These are phyloP conservation scores for Bipolaris cookei DNA, from an alignment of 2,329 filamentous ascomycete genomes.

Conservation along the genomic window DNA sequence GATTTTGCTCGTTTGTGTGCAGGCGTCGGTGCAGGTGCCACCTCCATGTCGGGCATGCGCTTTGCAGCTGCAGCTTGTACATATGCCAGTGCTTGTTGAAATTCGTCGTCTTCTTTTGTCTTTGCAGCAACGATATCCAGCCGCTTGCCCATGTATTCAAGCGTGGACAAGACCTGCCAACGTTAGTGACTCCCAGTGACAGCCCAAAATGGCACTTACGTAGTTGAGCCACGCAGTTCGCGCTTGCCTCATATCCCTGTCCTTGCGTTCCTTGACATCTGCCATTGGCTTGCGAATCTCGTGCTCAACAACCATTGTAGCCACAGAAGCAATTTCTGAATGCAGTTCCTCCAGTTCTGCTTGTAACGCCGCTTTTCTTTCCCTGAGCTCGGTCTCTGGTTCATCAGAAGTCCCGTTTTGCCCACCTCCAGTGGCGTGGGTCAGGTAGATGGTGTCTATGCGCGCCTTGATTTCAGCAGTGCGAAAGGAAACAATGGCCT, in stretches of 20 bases:
- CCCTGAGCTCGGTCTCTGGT: slow-evolving; percentile 54
- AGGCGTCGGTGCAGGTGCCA: slow-evolving; percentile 21
- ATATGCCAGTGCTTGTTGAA: slow-evolving; percentile 42
- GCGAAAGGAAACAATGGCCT: slow-evolving; percentile 50
- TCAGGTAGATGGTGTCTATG: slow-evolving; percentile 62
- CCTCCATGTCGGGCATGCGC: slow-evolving; percentile 29
- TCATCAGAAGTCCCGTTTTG: slow-evolving; percentile 14
- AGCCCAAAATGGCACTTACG: slow-evolving; percentile 29
- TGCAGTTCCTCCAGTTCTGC: slow-evolving; percentile 73
- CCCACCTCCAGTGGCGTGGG: slow-evolving; percentile 32
- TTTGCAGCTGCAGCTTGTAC: slow-evolving; percentile 34
- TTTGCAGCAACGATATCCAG: slow-evolving; percentile 37
- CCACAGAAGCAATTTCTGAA: slow-evolving; percentile 71
- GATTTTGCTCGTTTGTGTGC: slow-evolving; percentile 33
- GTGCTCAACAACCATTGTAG: slow-evolving; percentile 73
- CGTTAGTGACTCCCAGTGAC: slow-evolving; percentile 11
- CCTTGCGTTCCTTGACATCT: slow-evolving; percentile 45
- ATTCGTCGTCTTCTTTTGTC: slow-evolving; percentile 35
- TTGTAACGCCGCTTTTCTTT: slow-evolving; percentile 62
- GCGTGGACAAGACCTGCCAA: slow-evolving; percentile 44
- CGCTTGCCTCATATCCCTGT: slow-evolving; percentile 44
- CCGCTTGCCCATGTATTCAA: slow-evolving; percentile 52
- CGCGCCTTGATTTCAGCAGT: slow-evolving; percentile 51
- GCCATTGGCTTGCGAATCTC: slow-evolving; percentile 69
- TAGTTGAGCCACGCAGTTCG: slow-evolving; percentile 53